Evolutionary conservation across 2,329 filamentous ascomycete genomes (phyloP), one percentile per base, ranked within the genome.

Genomic region (Colletotrichum gigasporum): DNA sequence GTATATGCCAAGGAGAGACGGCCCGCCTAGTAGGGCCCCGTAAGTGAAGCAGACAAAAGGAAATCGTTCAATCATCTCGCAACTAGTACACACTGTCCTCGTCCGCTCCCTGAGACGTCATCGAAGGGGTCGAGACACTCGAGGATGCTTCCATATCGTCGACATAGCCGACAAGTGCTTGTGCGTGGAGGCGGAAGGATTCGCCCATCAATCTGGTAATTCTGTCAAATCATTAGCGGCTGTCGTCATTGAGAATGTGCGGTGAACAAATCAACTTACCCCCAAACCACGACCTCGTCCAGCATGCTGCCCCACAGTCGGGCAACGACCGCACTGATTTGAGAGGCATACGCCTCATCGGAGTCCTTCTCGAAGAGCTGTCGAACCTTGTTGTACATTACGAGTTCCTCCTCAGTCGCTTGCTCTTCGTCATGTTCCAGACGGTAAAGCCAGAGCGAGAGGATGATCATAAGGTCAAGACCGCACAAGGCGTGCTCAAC

Each of bases 371-470:
- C 93, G 74, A 97, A 97, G 71, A 98, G 84, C 77, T 90, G 90
- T 70, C 94, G 91, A 66, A 98, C 86, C 82, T 96, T 97, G 83
- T 94, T 92, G 80, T 97, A 96, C 93, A 97, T 96, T 78, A 83
- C 85, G 71, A 91, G 80, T 79, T 97, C 93, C 73, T 96, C 93
- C 70, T 92, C 90, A 28, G 89, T 92, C 32, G 93, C 91, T 24
- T 91, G 90, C 82, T 98, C 95, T 69, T 97, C 94, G 83, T 99
- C 96, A 82, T 98, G 94, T 91, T 99, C 96, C 84, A 99, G 91
- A 81, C 94, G 94, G 84, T 97, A 98, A 72, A 99, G 90, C 96
- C 96, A 99, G 70, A 98, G 85, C 73, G 93, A 97, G 71, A 99
- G 90, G 71, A 97, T 96, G 77, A 98, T 96, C 89, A 99, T 97